Evolutionary conservation across 345 rosid species (phyloP), one percentile per base, ranked within the genome.

Genomic region (Cardiospermum halicacabum): DNA sequence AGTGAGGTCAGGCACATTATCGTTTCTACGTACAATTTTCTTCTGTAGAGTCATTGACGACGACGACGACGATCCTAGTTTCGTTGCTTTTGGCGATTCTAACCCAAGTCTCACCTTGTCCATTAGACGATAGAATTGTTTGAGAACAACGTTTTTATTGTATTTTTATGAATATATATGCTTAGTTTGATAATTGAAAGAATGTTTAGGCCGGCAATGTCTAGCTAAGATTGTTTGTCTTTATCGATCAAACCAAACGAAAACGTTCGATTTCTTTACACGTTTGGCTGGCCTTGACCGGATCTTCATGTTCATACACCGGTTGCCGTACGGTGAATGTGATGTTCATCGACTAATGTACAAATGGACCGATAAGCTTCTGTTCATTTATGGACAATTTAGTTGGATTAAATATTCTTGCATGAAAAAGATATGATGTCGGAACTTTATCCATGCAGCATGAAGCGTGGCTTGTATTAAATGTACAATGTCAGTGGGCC

Each of bases 1-100:
- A 27, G 87, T 84, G 36, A 84, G 85, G 78, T 82, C 89, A 0
- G 87, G 84, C 0, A 40, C 34, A 53, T 53, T 64, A 45, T 81
- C 64, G 2, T 59, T 39, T 59, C 53, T 63, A 28, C 21, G 36
- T 3, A 64, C 24, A 19, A 47, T 32, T 70, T 57, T 75, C 78
- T 62, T 79, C 28, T 75, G 82, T 58, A 77, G 51, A 16, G 59
- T 26, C 19, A 51, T 27, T 27, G 70, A n/a, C n/a, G n/a, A n/a
- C n/a, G n/a, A n/a, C n/a, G n/a, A n/a, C n/a, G n/a, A n/a, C n/a
- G n/a, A 54, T 12, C 62, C 68, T 34, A 34, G 10, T 32, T 47
- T 70, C 60, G 53, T 74, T 42, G 57, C 76, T 39, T 60, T 61
- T 0, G 73, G 37, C 0, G 74, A 26, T 0, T 79, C 77, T 28